phyloP scores from a whole-genome alignment of 2,329 filamentous ascomycete species.

The Acarospora socialis region DNA sequence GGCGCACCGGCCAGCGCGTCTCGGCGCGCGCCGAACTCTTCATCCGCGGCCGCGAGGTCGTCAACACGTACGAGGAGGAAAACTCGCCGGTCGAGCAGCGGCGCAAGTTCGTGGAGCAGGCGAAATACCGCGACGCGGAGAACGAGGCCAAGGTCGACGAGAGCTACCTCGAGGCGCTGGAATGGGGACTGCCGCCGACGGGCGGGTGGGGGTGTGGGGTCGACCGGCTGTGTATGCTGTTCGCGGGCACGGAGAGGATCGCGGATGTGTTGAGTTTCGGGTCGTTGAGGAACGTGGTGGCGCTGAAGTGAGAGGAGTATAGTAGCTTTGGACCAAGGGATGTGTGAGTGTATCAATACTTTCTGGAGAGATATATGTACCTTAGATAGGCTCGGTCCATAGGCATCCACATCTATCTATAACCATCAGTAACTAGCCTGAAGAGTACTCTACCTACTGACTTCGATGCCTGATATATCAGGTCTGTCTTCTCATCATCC shows the following conservation, averaged over 20 bases:
- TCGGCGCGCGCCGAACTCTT: constrained; percentile 79
- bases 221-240: constrained; percentile 82
- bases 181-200: constrained; percentile 85
- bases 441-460: no score
- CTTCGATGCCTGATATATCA: no score
- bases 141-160: constrained; percentile 49
- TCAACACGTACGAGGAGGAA: constrained; percentile 97
- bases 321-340: no score
- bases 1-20: constrained; percentile 52
- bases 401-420: no score
- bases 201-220: constrained; percentile 94
- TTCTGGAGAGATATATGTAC: no score
- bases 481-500: no score
- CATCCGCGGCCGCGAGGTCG: constrained; percentile 63
- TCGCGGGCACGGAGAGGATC: constrained; percentile 65
- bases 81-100: constrained; percentile 82
- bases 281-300: constrained; percentile 51
- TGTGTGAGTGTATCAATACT: no score
- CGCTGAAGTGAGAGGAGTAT: constrained; percentile 17
- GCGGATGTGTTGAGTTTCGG: constrained; percentile 82
- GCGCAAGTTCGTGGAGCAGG: constrained; percentile 59
- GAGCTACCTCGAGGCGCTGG: constrained; percentile 68
- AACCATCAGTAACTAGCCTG: no score
- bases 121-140: constrained; percentile 26
- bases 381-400: no score